Evolutionary conservation across 2,329 filamentous ascomycete species (phyloP).

Genomic region (Nothopassalora personata): DNA sequence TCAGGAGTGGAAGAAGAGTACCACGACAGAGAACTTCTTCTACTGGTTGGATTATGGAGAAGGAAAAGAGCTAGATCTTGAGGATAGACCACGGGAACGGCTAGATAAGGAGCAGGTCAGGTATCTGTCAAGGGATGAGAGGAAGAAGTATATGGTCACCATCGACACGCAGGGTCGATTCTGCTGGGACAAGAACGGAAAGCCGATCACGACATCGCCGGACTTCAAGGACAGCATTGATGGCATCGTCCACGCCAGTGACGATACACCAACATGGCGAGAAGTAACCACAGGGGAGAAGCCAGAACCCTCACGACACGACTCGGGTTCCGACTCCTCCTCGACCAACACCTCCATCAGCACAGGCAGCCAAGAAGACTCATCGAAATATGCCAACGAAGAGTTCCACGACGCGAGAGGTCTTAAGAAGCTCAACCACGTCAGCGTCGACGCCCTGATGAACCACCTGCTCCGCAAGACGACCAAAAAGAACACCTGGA

Average conservation of each 20-base stretch:
- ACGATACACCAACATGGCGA: conserved; percentile 41
- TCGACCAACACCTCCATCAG: conserved; percentile 35
- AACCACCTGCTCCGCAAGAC: conserved; percentile 74
- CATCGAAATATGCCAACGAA: conserved; percentile 60
- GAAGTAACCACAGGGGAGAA: conserved; percentile 32
- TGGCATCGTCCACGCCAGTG: conserved; percentile 47
- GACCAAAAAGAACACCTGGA: conserved; percentile 85
- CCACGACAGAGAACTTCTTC: conserved; percentile 84
- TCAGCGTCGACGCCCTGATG: conserved; percentile 67
- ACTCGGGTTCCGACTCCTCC: conserved; percentile 17
- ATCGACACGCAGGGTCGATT: conserved; percentile 69
- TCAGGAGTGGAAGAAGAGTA: conserved; percentile 69
- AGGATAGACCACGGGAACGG: conserved; percentile 65
- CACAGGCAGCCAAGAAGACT: conserved; percentile 55
- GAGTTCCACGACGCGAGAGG: conserved; percentile 58
- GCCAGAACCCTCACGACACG: conserved; percentile 14
- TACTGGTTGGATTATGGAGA: conserved; percentile 86
- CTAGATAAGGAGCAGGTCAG: conserved; percentile 75
- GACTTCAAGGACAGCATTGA: conserved; percentile 74
- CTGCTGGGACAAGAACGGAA: conserved; percentile 81
- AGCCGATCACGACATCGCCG: conserved; percentile 68
- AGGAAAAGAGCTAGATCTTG: conserved; percentile 64
- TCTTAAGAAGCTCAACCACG: conserved; percentile 57
- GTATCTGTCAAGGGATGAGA: conserved; percentile 77
- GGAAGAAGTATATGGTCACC: conserved; percentile 71